Base-by-base conservation (phyloP, 2,329 filamentous ascomycete species). In the Septoria petroselini region DNA sequence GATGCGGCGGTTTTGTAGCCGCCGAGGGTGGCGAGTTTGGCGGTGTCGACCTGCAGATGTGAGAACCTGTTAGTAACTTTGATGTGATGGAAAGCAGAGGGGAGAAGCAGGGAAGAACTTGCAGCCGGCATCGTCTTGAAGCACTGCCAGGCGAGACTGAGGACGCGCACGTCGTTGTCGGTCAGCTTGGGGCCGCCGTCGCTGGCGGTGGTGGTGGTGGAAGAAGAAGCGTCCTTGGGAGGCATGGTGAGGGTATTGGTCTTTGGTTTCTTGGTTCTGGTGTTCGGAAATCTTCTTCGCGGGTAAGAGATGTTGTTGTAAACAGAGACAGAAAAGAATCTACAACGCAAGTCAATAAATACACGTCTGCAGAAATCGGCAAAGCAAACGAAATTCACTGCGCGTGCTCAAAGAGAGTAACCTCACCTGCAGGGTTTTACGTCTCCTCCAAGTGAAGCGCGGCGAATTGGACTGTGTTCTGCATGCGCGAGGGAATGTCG, bases 1-100 rank as follows among this genome's bases (percentile, higher is more conserved):
- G 60, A 60, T 1, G 45, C 52, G 1, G 23, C 27, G 35, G 44
- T 60, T 51, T 60, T 60, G 44, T 53, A 55, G 38, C 54, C 54
- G 9, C 42, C 43, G 1, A 59, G 17, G n/a, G 17, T 2, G 17
- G 53, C 50, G 17, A 62, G 50, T 23, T 59, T 59, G 6, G 50
- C 31, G 17, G 44, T 54, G 49, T 64, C 54, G 41, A 62, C 27
- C 61, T 62, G 29, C 8, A 41, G 44, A 34, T 18, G 41, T 25
- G 37, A 17, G 17, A n/a, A n/a, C n/a, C n/a, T n/a, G 25, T 21
- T 31, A 40, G 34, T 9, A 12, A 12, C n/a, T n/a, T 37, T 7
- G 18, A 17, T 19, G 37, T 25, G 4, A 14, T n/a, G 29, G 8
- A 31, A 18, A 14, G 15, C 27, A 17, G 21, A 34, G 11, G 2